These are phyloP conservation scores for Isabelozyma rhagii DNA, from an alignment of 805 yeast genomes.

Conservation along the genomic window DNA sequence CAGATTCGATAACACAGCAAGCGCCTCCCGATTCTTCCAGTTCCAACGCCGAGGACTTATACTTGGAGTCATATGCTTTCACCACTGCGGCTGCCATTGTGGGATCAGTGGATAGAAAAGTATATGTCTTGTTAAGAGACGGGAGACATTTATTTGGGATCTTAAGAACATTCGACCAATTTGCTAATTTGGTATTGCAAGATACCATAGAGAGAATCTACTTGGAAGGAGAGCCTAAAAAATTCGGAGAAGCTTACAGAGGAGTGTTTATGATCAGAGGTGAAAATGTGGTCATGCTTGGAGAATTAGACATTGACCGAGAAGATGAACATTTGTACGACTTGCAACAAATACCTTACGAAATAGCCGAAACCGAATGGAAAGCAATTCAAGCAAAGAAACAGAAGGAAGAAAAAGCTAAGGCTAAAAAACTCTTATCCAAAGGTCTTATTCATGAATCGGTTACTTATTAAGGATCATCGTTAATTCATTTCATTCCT, in stretches of 20 bases:
- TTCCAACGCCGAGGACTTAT: conserved; percentile 51
- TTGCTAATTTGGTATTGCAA: conserved; percentile 87
- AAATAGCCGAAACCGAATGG: conserved; percentile 52
- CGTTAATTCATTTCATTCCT: neutral
- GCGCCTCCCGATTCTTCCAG: conserved; percentile 11
- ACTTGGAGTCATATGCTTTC: conserved; percentile 76
- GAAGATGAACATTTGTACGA: conserved; percentile 68
- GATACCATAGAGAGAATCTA: conserved; percentile 86
- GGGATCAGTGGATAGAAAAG: conserved; percentile 79
- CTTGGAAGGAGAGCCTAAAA: conserved; percentile 34
- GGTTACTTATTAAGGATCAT: conserved; percentile 27
- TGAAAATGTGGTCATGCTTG: conserved; percentile 90
- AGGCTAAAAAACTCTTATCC: conserved; percentile 47
- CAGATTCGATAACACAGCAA: conserved; percentile 3
- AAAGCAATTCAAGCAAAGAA: conserved; percentile 25
- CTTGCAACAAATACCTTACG: conserved; percentile 58
- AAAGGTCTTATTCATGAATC: conserved; percentile 59
- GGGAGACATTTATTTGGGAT: conserved; percentile 88
- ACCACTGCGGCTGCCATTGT: conserved; percentile 90
- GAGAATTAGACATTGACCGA: conserved; percentile 85
- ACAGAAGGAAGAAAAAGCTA: conserved; percentile 40
- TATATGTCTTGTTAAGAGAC: conserved; percentile 83
- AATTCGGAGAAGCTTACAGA: conserved; percentile 71
- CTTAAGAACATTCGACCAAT: conserved; percentile 92
- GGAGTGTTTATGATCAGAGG: conserved; percentile 92